Evolutionary conservation across 148 eudicot species (phyloP).

Genomic region (Euryodendron excelsum): DNA sequence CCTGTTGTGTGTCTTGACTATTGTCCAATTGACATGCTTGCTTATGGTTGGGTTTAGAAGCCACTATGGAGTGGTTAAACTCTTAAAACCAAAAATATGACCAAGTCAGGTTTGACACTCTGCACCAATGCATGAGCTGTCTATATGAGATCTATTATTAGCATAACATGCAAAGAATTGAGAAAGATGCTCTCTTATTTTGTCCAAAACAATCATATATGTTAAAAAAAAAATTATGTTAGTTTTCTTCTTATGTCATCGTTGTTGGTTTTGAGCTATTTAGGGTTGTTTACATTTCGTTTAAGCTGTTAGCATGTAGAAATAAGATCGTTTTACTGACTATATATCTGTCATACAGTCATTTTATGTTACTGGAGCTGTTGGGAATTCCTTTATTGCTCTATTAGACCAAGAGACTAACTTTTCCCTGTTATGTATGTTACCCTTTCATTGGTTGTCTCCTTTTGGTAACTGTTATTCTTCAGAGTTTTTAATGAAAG

Average conservation of each 20-base stretch:
- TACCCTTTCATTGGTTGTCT: too few species aligned
- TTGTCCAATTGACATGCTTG: not conserved
- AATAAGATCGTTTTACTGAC: not conserved
- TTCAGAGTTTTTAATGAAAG: not conserved
- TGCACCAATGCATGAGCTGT: not conserved
- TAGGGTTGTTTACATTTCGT: not conserved
- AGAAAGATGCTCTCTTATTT: not conserved
- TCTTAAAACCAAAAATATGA: not conserved
- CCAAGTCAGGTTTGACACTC: not conserved
- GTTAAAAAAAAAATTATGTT: too few species aligned
- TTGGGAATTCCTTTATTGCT: not conserved
- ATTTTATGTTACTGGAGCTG: not conserved
- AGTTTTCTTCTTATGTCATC: not conserved
- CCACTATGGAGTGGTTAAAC: not conserved
- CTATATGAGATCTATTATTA: not conserved
- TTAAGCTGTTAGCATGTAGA: not conserved
- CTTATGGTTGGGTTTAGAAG: not conserved
- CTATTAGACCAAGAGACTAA: not conserved
- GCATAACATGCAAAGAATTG: not conserved
- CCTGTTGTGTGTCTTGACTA: not conserved
- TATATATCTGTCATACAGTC: not conserved
- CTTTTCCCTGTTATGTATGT: not conserved
- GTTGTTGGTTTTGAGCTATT: not conserved
- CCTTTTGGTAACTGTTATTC: not conserved
- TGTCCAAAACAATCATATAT: not conserved